phyloP scores from a whole-genome alignment of 2,329 filamentous ascomycete genomes.

The Catunica adiposa region DNA sequence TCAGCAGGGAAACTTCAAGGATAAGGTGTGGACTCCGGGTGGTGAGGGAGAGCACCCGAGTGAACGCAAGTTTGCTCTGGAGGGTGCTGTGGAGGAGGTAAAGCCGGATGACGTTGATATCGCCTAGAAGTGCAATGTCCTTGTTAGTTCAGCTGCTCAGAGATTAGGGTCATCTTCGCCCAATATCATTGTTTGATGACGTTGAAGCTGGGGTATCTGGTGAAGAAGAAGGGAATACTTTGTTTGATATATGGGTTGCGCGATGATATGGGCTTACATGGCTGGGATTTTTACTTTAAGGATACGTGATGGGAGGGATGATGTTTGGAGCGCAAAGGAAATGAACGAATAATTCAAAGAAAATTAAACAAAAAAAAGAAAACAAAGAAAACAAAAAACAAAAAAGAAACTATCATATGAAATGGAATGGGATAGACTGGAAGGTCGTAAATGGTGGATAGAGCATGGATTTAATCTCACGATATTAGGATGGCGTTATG shows the following conservation, averaged over 20 bases:
- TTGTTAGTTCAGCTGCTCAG: neutral
- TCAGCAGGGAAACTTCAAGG: constrained; percentile 67
- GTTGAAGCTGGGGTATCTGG: neutral
- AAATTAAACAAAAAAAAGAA: constrained; percentile 12
- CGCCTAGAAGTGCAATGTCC: constrained; percentile 4
- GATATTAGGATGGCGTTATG: neutral
- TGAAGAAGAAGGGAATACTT: neutral
- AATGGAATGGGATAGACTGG: neutral
- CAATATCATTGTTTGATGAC: neutral
- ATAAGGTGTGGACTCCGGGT: constrained; percentile 74
- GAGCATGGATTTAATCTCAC: neutral
- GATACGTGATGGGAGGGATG: constrained; percentile 7
- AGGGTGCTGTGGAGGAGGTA: constrained; percentile 33
- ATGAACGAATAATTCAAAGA: constrained; percentile 11
- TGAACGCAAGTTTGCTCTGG: constrained; percentile 73
- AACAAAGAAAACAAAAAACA: constrained; percentile 10
- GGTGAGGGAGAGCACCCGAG: constrained; percentile 51
- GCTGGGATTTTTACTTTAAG: too few species aligned
- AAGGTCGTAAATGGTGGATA: neutral
- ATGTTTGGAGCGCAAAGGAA: constrained; percentile 11
- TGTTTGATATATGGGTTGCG: too few species aligned
- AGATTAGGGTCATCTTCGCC: neutral
- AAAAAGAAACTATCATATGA: constrained; percentile 9
- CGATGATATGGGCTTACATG: too few species aligned
- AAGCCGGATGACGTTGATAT: constrained; percentile 24